Evolutionary conservation across 192 early-diverging fungal genomes (phyloP).

Genomic region (Backusella macrospora): DNA sequence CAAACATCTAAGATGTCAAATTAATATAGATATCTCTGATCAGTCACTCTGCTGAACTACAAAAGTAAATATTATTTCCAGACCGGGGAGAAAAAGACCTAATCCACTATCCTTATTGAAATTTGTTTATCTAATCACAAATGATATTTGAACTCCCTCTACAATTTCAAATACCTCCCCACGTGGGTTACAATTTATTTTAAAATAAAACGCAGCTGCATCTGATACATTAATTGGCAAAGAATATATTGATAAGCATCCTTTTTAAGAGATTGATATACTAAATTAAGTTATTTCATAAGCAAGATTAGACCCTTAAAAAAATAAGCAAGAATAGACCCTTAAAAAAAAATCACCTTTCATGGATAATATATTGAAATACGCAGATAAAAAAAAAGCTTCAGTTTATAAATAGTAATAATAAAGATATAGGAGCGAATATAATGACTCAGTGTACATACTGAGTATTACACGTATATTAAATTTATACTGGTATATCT

Average conservation of each 20-base stretch:
- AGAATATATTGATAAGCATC: background rate
- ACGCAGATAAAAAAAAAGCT: too few species aligned
- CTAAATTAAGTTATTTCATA: background rate
- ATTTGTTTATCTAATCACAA: background rate
- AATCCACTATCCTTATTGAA: background rate
- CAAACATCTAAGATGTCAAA: background rate
- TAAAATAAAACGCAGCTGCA: background rate
- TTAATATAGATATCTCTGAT: background rate
- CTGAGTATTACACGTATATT: too few species aligned
- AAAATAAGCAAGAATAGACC: too few species aligned
- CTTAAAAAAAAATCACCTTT: too few species aligned
- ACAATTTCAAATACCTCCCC: background rate
- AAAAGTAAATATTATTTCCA: background rate
- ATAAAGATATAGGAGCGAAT: too few species aligned
- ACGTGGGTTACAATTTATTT: slow-evolving; percentile 5
- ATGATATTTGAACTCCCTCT: background rate
- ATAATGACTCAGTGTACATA: too few species aligned
- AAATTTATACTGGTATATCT: too few species aligned
- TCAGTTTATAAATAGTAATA: too few species aligned
- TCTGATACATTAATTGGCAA: background rate
- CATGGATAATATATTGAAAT: too few species aligned
- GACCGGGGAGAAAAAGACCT: too few species aligned
- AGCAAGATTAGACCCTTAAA: too few species aligned
- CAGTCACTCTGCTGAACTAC: background rate
- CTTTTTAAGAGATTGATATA: slow-evolving; percentile 1